Percentiles rank a stretch among this genome's conserved stretches.
Conservation (phyloP, 2,329 filamentous ascomycete genomes). For the Xenosphaeropsis pyriputrescens region DNA sequence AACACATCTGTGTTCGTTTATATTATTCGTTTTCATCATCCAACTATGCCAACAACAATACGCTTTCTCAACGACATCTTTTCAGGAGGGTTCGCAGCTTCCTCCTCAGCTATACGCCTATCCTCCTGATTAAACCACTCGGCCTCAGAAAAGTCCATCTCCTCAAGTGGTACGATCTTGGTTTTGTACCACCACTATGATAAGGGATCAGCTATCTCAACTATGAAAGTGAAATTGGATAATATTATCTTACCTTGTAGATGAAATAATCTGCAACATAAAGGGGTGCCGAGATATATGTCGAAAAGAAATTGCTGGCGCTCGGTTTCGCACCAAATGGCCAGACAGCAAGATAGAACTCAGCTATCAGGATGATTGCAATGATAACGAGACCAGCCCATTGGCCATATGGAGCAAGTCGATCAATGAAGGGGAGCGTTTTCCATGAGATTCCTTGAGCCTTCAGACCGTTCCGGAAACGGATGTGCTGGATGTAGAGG, state of each 20-base stretch:
- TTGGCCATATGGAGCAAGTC: background rate
- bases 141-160: conserved; percentile 1
- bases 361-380: conserved; percentile 15
- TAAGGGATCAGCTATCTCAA: background rate
- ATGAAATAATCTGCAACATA: conserved; percentile 16
- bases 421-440: conserved; percentile 1
- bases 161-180: background rate
- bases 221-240: background rate
- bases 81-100: background rate
- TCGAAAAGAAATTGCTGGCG: conserved; percentile 18
- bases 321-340: conserved; percentile 17
- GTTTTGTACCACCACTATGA: conserved; percentile 1
- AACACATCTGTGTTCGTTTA: too few species aligned
- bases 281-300: conserved; percentile 17
- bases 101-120: background rate
- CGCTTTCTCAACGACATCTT: background rate
- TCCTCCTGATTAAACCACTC: conserved; percentile 1
- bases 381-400: conserved; percentile 11
- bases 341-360: conserved; percentile 18
- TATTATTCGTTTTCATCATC: background rate
- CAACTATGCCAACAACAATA: background rate
- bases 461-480: conserved; percentile 1
- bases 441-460: conserved; percentile 2
- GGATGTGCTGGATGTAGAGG: conserved; percentile 1
- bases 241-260: conserved; percentile 1